Conservation (phyloP, 306 rosid species). For the Trifolium repens region DNA sequence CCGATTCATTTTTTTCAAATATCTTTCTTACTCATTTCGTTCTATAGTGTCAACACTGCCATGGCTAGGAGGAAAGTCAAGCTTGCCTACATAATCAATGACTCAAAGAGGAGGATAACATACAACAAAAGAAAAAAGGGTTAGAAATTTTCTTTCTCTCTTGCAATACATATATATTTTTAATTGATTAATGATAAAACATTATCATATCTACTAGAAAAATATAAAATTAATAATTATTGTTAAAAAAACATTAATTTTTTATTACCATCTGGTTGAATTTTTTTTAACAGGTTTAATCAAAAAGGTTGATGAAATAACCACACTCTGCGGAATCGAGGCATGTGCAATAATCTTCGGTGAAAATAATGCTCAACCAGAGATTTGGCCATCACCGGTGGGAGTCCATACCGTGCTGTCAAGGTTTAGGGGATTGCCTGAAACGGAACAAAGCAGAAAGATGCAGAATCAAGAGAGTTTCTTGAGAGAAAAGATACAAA, state of each 20-base stretch:
- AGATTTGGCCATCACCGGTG: slow-evolving; percentile 40
- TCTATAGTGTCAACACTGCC: neutral
- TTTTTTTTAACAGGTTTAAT: neutral
- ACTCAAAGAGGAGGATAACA: slow-evolving; percentile 35
- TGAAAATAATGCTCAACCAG: slow-evolving; percentile 28
- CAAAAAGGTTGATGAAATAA: neutral
- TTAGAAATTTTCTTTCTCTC: neutral
- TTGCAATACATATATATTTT: neutral
- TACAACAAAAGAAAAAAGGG: slow-evolving; percentile 36
- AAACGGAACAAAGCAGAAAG: slow-evolving; percentile 3
- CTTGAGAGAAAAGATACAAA: slow-evolving; percentile 23
- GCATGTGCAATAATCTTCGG: slow-evolving; percentile 44
- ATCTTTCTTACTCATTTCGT: neutral
- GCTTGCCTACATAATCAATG: slow-evolving; percentile 32
- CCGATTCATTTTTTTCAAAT: neutral
- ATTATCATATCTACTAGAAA: no score
- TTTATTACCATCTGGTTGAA: neutral
- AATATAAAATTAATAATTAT: no score
- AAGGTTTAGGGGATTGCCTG: slow-evolving; percentile 1
- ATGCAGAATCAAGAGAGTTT: slow-evolving; percentile 39
- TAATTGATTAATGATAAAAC: no score
- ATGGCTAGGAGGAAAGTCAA: slow-evolving; percentile 43
- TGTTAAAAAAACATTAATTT: neutral
- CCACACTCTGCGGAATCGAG: slow-evolving; percentile 32
- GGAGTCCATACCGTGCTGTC: neutral